These are phyloP conservation scores for Leptosphaerulina australis DNA, from an alignment of 2,329 filamentous ascomycete species.

Conservation along the genomic window DNA sequence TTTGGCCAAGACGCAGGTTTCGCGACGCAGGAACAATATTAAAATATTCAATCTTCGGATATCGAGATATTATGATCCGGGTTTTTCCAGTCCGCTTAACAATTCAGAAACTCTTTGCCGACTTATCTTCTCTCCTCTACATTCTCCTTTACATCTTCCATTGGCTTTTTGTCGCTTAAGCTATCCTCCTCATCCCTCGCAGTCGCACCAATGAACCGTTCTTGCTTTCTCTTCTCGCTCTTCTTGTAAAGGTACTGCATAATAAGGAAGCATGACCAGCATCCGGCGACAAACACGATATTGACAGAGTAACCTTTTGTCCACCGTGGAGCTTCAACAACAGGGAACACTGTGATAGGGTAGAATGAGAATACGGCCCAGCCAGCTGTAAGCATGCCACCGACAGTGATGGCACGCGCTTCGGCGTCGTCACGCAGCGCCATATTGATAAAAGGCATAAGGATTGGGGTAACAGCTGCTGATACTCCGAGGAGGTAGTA, in stretches of 20 bases:
- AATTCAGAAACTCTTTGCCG: too few species aligned
- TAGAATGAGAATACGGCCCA: slow-evolving; percentile 48
- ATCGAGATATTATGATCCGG: too few species aligned
- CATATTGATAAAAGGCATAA: slow-evolving; percentile 49
- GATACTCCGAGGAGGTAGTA: slow-evolving; percentile 47
- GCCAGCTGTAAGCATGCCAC: slow-evolving; percentile 51
- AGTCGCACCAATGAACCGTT: slow-evolving; percentile 14
- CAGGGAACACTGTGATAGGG: slow-evolving; percentile 45
- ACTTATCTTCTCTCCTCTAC: slow-evolving; percentile 3
- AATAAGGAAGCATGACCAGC: slow-evolving; percentile 53
- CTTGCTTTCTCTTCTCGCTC: slow-evolving; percentile 35
- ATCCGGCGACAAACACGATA: slow-evolving; percentile 54
- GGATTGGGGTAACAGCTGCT: slow-evolving; percentile 43
- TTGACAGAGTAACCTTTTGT: slow-evolving; percentile 57
- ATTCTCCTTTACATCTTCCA: slow-evolving; percentile 8
- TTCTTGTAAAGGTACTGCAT: slow-evolving; percentile 48
- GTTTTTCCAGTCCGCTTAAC: too few species aligned
- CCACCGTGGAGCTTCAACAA: slow-evolving; percentile 53
- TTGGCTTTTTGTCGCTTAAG: slow-evolving; percentile 8
- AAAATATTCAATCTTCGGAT: too few species aligned
- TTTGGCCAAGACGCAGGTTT: too few species aligned
- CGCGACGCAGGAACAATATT: too few species aligned
- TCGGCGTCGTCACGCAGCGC: slow-evolving; percentile 53
- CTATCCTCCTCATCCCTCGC: slow-evolving; percentile 39
- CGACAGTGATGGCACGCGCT: slow-evolving; percentile 57